Percentiles rank a stretch among this genome's conserved stretches.
Evolutionary conservation across 2,329 filamentous ascomycete genomes (phyloP).

Genomic region (Sclerotinia spermophila): DNA sequence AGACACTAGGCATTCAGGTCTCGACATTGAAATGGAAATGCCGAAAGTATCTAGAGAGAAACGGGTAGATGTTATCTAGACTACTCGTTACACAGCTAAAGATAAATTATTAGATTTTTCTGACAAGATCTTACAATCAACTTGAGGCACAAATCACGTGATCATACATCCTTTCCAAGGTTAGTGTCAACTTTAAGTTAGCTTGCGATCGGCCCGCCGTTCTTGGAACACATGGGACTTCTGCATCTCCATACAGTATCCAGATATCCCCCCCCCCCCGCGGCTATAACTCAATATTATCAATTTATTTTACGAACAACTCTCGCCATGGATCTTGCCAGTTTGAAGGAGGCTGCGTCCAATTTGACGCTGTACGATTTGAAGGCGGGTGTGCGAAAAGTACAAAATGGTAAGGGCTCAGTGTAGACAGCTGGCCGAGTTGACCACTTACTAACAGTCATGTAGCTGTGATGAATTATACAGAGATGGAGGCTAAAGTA

Average conservation of each 20-base stretch:
- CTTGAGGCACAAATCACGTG: background rate
- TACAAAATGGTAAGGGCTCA: constrained; percentile 64
- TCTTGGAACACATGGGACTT: constrained; percentile 16
- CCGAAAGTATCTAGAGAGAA: too few relatives aligned
- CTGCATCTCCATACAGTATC: constrained; percentile 15
- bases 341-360: constrained; percentile 66
- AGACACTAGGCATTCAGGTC: background rate
- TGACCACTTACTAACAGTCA: constrained; percentile 27
- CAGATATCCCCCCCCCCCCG: constrained; percentile 20
- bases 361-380: constrained; percentile 71
- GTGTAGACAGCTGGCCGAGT: constrained; percentile 29
- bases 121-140: too few relatives aligned
- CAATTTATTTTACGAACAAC: background rate
- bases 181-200: background rate
- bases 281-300: constrained; percentile 14
- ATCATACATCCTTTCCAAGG: fast-evolving
- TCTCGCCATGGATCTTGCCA: constrained; percentile 60
- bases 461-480: constrained; percentile 74
- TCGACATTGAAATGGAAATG: background rate
- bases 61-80: background rate
- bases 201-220: background rate
- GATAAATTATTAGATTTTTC: background rate
- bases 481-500: constrained; percentile 73
- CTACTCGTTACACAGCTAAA: background rate
- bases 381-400: constrained; percentile 71